Percentiles rank a stretch among this genome's conserved stretches.
Conservation (phyloP, 495 filamentous ascomycete species). For the Daldinia concentrica region DNA sequence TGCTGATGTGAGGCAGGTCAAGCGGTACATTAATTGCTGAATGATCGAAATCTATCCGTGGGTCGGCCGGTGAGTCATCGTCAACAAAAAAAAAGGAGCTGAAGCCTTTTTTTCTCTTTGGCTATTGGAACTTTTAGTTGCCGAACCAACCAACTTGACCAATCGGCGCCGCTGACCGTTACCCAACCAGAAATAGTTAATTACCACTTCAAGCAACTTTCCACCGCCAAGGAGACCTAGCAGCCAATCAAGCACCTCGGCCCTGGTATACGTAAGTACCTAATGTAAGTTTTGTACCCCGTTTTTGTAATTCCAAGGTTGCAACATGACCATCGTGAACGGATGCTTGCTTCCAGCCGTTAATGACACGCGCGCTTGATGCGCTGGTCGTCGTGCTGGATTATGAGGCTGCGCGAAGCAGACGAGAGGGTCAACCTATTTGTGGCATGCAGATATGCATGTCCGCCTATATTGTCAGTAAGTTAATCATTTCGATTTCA, state of each 20-base stretch:
- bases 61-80: constrained; percentile 45
- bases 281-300: neutral
- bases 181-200: constrained; percentile 19
- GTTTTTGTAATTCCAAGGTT: neutral
- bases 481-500: neutral
- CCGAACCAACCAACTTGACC: constrained; percentile 11
- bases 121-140: constrained; percentile 2
- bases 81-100: constrained; percentile 7
- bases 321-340: neutral
- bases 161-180: neutral
- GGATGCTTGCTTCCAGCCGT: neutral
- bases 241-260: constrained; percentile 1
- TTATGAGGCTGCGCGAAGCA: neutral
- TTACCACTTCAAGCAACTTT: constrained; percentile 34
- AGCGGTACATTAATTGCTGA: constrained; percentile 3
- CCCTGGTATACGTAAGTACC: neutral
- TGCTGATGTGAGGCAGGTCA: constrained; percentile 44
- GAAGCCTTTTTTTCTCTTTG: constrained; percentile 4
- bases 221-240: constrained; percentile 11
- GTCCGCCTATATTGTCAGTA: neutral
- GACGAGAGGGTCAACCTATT: neutral
- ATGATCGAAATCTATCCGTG: neutral
- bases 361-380: constrained; percentile 1
- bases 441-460: neutral
- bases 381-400: neutral